Evolutionary conservation across 768 basidiomycete genomes (phyloP).

Genomic region (Agaricus sinodeliciosus): DNA sequence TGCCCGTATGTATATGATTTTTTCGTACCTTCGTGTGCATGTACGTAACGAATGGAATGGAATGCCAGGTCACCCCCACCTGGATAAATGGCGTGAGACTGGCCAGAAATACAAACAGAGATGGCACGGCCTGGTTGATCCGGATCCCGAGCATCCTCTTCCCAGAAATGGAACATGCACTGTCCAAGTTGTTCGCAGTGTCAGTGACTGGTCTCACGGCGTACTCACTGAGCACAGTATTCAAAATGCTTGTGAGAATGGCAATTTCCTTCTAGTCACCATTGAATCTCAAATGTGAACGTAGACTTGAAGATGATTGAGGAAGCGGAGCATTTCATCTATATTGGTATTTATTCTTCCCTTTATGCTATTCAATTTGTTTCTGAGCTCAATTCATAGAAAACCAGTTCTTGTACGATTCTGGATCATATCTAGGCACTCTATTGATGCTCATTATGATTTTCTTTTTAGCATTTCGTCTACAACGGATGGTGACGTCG

Average conservation of each 20-base stretch:
- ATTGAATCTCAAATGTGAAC: background rate
- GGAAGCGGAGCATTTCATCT: conserved; percentile 84
- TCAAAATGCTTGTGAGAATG: conserved; percentile 80
- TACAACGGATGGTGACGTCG: conserved; percentile 53
- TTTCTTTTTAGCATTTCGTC: conserved; percentile 63
- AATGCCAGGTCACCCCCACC: conserved; percentile 55
- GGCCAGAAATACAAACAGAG: conserved; percentile 59
- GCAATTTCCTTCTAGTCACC: background rate
- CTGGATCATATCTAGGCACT: background rate
- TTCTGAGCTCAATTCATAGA: conserved; percentile 28
- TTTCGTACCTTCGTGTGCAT: background rate
- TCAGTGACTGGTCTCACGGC: conserved; percentile 93
- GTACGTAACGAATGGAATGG: background rate
- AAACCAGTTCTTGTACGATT: conserved; percentile 82
- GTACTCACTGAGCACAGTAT: conserved; percentile 87
- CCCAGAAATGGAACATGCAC: conserved; percentile 46
- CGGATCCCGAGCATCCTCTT: conserved; percentile 34
- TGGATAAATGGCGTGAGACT: conserved; percentile 48
- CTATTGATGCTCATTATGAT: background rate
- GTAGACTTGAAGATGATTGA: conserved; percentile 73
- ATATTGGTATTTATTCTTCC: conserved; percentile 62
- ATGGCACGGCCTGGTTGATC: conserved; percentile 45
- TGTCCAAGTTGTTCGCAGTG: conserved; percentile 81
- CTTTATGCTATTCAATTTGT: background rate
- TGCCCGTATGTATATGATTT: conserved; percentile 30